These are phyloP conservation scores for Umbelopsis sp. DNA, from an alignment of 371 early-diverging fungal species.

Conservation along the genomic window DNA sequence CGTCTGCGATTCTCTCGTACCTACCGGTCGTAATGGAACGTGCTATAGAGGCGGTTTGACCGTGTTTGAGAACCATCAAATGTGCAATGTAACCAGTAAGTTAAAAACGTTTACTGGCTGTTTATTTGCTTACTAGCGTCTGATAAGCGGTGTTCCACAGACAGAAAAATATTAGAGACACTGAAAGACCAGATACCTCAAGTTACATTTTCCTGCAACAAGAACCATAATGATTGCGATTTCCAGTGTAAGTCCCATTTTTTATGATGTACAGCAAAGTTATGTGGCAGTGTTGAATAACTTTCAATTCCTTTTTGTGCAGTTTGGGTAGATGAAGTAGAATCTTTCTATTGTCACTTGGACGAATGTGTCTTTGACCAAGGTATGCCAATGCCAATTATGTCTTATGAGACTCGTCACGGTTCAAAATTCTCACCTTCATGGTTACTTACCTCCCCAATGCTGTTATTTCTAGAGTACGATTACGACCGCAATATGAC, in stretches of 20 bases:
- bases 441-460: neutral
- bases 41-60: constrained; percentile 84
- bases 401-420: neutral
- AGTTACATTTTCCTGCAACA: constrained; percentile 72
- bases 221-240: constrained; percentile 56
- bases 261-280: neutral
- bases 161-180: constrained; percentile 65
- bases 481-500: constrained; percentile 55
- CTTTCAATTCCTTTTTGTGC: neutral
- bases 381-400: constrained; percentile 34
- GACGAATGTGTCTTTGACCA: constrained; percentile 63
- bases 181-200: constrained; percentile 67
- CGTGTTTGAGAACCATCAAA: constrained; percentile 78
- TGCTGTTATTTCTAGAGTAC: constrained; percentile 31
- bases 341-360: constrained; percentile 79
- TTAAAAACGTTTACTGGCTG: neutral
- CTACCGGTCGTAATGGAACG: constrained; percentile 77
- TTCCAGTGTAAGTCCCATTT: constrained; percentile 61
- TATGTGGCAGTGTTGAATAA: neutral
- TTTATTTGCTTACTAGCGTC: neutral
- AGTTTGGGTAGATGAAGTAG: constrained; percentile 80
- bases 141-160: constrained; percentile 23
- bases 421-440: neutral
- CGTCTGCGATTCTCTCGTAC: constrained; percentile 77
- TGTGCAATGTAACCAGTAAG: constrained; percentile 90